Conservation (phyloP, 164 flowering plant genomes). For the Buxus sempervirens region DNA sequence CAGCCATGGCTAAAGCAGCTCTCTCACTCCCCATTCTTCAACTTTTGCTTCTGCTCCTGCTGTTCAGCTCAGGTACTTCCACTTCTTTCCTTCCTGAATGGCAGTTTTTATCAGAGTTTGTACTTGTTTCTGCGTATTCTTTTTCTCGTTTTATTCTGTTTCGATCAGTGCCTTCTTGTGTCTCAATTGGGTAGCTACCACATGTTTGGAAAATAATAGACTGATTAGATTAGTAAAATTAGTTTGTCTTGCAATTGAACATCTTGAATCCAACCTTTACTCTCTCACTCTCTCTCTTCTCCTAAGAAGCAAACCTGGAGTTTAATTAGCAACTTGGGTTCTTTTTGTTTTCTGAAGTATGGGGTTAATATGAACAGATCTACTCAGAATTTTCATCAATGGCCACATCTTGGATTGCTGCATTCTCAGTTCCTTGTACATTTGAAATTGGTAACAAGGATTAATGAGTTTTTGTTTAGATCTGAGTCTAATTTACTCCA, state of each 20-base stretch:
- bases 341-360: no score
- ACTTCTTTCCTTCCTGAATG: background rate
- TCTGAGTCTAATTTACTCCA: background rate
- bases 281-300: no score
- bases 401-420: no score
- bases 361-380: no score
- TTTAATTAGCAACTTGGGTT: no score
- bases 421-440: background rate
- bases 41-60: constrained; percentile 26
- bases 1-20: constrained; percentile 25
- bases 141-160: background rate
- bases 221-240: background rate
- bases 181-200: background rate
- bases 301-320: no score
- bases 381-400: no score
- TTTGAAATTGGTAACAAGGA: background rate
- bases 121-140: background rate
- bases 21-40: constrained; percentile 10
- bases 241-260: background rate
- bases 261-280: no score
- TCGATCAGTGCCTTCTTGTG: background rate
- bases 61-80: constrained; percentile 36
- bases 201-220: background rate
- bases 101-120: background rate
- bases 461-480: background rate